Evolutionary conservation across 163 green algal species (phyloP), one percentile per base, ranked within the genome.

Genomic region (Chlorella variabilis): DNA sequence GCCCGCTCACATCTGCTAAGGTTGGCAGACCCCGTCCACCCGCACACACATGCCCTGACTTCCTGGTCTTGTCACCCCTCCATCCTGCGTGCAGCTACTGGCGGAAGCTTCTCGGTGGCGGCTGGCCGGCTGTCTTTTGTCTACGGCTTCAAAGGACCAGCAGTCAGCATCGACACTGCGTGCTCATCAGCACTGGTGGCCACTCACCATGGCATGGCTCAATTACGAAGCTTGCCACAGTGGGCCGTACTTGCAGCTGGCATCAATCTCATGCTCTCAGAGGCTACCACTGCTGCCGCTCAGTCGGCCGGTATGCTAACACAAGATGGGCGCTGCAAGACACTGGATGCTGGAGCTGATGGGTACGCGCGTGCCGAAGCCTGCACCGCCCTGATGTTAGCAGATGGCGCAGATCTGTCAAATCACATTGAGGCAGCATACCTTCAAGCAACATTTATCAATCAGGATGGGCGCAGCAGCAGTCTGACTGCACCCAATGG

Each of bases 131-230:
- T 93, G 34, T 89, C 89, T 5, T 92, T 85, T 77, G 81, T 80
- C 4, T 91, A 78, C 82, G 89, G 85, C 25, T 78, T 90, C 25
- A 87, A 85, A 33, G 89, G 89, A 0, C 89, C 89, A 23, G 79
- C 84, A 67, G 82, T 89, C 0, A 90, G 84, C 33, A 80, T 97
- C 13, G 95, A 98, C 88, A 98, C 95, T 6, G 95, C 95, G 51
- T 98, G 95, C 84, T 96, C 91, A n/a, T 95, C 92, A 25, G 92
- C 91, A 4, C 70, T 97, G 39, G 94, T 98, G 4, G 92, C 89
- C 1, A 81, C 84, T 0, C 83, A 90, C 21, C 29, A 74, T 48
- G 54, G 41, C 38, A 27, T 23, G 36, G 17, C 59, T 45, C 33
- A 33, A 69, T 25, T 77, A 25, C 29, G 33, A 49, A 31, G n/a